Evolutionary conservation across 2,329 filamentous ascomycete genomes (phyloP), one percentile per base, ranked within the genome.

Genomic region (Polytolypa hystricis): DNA sequence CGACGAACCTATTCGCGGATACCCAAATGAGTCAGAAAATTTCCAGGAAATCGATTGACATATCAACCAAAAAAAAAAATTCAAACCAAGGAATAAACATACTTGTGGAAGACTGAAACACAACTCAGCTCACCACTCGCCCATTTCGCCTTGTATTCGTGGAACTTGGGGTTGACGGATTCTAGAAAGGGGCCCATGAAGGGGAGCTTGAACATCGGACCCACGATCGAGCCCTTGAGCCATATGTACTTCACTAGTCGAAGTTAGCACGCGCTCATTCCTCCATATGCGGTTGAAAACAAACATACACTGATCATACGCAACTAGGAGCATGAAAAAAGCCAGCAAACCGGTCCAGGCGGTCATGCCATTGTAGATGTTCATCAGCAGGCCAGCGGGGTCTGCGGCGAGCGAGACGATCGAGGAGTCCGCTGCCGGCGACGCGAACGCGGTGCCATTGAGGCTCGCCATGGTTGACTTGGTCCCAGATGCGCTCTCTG

Each of bases 31-130:
- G 21, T 25, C n/a, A 25, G 21, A 25, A 25, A n/a, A n/a, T n/a
- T n/a, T n/a, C n/a, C n/a, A n/a, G n/a, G n/a, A n/a, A n/a, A n/a
- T n/a, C n/a, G n/a, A n/a, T n/a, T n/a, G n/a, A n/a, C n/a, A n/a
- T n/a, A n/a, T n/a, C n/a, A n/a, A n/a, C n/a, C n/a, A n/a, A 39
- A 17, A 21, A 38, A 9, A 16, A 33, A 12, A 30, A 16, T 34
- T 37, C 15, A 14, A n/a, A n/a, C n/a, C n/a, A n/a, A n/a, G n/a
- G n/a, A n/a, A n/a, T n/a, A 17, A 18, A 47, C 77, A 50, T 74
- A 93, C 85, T 96, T 98, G 77, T 98, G 91, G 69, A 98, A 98
- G 53, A 98, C 86, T 2, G 87, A 95, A 43, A 98, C 91, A 56
- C 91, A 98, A 70, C 87, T 95, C 50, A 98, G 70, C 32, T 84